phyloP scores from a whole-genome alignment of 2,329 filamentous ascomycete species.

The Pestalotiopsis sp. region DNA sequence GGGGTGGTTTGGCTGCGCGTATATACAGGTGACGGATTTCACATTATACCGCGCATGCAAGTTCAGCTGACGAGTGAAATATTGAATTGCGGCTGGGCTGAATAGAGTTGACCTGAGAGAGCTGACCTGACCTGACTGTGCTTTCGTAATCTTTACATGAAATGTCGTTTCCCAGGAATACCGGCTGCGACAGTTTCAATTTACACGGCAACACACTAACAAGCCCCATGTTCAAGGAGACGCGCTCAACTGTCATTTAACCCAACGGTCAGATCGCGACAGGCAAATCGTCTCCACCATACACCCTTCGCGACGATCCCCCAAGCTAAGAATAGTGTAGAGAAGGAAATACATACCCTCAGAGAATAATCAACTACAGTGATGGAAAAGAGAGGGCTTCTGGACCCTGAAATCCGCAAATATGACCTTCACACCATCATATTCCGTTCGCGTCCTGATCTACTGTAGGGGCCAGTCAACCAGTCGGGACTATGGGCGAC shows the following conservation, averaged over 20 bases:
- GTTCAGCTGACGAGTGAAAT: neutral
- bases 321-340: neutral
- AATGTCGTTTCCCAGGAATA: neutral
- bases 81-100: neutral
- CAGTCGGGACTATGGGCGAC: too few relatives aligned
- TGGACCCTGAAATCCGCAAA: constrained; percentile 11
- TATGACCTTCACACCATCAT: neutral
- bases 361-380: neutral
- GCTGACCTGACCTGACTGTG: neutral
- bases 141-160: neutral
- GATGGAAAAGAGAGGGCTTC: neutral
- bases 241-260: neutral
- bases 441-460: neutral
- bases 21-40: too few relatives aligned
- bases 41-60: neutral
- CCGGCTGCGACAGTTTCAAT: neutral
- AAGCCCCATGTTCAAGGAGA: neutral
- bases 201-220: neutral
- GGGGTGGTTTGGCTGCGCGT: neutral
- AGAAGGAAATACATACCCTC: neutral
- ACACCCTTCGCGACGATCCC: neutral
- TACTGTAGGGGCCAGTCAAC: neutral
- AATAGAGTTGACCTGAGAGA: neutral
- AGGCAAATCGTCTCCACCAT: neutral
- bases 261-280: neutral